Evolutionary conservation across 352 stramenopile species (phyloP).

Genomic region (Globisporangium splendens): DNA sequence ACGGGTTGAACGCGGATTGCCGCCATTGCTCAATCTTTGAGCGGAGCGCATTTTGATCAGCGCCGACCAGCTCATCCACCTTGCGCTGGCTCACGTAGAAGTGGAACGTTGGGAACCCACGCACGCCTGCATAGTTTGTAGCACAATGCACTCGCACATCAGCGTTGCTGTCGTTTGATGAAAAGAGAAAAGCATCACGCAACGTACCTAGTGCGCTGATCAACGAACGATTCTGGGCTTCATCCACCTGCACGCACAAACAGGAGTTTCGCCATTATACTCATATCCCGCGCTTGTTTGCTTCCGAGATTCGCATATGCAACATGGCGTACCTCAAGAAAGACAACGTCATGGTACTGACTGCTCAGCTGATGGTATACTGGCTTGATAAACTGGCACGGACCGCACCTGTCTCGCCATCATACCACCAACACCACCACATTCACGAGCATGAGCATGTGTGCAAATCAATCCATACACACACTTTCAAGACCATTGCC

Average conservation of each 20-base stretch:
- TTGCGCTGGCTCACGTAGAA: constrained; percentile 89
- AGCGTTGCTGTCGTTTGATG: no score
- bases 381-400: constrained; percentile 87
- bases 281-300: neutral
- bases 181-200: neutral
- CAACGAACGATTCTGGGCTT: constrained; percentile 82
- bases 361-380: constrained; percentile 75
- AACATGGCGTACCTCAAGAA: constrained; percentile 74
- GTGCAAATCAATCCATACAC: neutral
- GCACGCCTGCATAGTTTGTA: constrained; percentile 35
- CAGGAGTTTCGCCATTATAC: no score
- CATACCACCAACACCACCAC: no score
- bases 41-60: constrained; percentile 76
- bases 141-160: no score
- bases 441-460: neutral
- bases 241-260: constrained; percentile 38
- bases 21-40: constrained; percentile 88
- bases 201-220: constrained; percentile 59
- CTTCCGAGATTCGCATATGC: no score
- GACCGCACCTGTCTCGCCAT: constrained; percentile 47
- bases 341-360: constrained; percentile 86
- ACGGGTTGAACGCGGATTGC: constrained; percentile 84
- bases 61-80: constrained; percentile 85
- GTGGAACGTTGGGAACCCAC: constrained; percentile 89
- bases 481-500: neutral